Evolutionary conservation across 495 filamentous ascomycete species (phyloP).

Genomic region (Aspergillus olivimuriae): DNA sequence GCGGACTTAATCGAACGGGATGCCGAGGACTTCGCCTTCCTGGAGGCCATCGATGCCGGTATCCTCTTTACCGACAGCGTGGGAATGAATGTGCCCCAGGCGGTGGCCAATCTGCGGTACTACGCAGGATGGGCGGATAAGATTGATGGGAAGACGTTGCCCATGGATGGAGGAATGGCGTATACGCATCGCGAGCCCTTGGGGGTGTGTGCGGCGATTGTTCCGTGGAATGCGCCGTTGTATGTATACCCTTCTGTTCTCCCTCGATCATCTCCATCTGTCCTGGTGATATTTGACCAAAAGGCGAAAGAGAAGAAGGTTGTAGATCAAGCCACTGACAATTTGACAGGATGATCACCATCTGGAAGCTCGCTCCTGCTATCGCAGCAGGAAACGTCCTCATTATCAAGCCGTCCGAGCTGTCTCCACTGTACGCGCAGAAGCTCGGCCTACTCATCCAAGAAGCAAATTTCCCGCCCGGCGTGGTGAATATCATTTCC

Average conservation of each 20-base stretch:
- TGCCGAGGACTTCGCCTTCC: conserved; percentile 15
- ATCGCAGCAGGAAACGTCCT: conserved; percentile 55
- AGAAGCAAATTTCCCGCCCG: conserved; percentile 81
- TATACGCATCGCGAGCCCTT: conserved; percentile 28
- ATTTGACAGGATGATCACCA: conserved; percentile 74
- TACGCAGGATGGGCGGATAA: conserved; percentile 33
- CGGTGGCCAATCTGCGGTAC: conserved; percentile 22
- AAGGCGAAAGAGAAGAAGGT: too few relatives aligned
- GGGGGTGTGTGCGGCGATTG: conserved; percentile 31
- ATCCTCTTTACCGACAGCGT: conserved; percentile 15
- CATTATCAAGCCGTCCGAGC: conserved; percentile 87
- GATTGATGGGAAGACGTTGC: conserved; percentile 23
- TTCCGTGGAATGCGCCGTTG: conserved; percentile 32
- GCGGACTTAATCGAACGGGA: conserved; percentile 25
- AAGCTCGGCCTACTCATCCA: conserved; percentile 73
- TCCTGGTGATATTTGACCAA: too few relatives aligned
- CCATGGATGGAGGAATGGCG: conserved; percentile 18
- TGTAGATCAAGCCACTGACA: too few relatives aligned
- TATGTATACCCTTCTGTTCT: conserved; percentile 5
- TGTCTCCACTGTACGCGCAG: conserved; percentile 83
- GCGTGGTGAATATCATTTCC: conserved; percentile 82
- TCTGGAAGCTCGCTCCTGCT: conserved; percentile 50
- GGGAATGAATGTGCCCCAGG: conserved; percentile 18
- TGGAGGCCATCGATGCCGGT: conserved; percentile 29
- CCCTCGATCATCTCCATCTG: too few relatives aligned